These are phyloP conservation scores for Prunus armeniaca DNA, from an alignment of 306 rosid genomes.

Conservation along the genomic window DNA sequence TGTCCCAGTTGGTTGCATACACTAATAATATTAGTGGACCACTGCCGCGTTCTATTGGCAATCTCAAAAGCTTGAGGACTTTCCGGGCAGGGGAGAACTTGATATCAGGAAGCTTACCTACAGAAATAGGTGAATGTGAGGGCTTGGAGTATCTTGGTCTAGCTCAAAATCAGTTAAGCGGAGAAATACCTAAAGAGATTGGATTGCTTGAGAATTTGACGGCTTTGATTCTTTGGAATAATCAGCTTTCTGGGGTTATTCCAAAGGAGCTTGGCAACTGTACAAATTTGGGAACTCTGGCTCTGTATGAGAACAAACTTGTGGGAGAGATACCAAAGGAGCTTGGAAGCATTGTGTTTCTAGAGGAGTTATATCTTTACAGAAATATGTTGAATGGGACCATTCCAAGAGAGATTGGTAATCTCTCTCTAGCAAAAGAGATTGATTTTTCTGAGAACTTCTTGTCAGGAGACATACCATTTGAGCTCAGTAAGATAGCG, in stretches of 20 bases:
- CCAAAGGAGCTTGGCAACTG: conserved; percentile 79
- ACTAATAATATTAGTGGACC: conserved; percentile 65
- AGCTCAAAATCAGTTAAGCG: conserved; percentile 64
- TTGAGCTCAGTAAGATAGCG: conserved; percentile 56
- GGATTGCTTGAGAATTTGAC: conserved; percentile 61
- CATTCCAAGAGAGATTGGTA: conserved; percentile 75
- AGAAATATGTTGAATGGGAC: conserved; percentile 71
- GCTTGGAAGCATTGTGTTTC: conserved; percentile 53
- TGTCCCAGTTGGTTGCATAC: conserved; percentile 57
- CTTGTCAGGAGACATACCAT: conserved; percentile 58
- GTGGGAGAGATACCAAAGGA: conserved; percentile 63
- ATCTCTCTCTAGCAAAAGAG: conserved; percentile 54
- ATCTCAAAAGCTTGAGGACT: conserved; percentile 46
- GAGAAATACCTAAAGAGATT: conserved; percentile 64
- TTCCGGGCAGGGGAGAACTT: conserved; percentile 76
- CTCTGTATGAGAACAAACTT: conserved; percentile 61
- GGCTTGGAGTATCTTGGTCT: conserved; percentile 65
- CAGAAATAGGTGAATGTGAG: conserved; percentile 56
- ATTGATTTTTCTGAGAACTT: conserved; percentile 76
- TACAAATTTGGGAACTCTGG: conserved; percentile 49
- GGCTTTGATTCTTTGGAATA: conserved; percentile 44
- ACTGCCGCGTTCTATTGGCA: conserved; percentile 61
- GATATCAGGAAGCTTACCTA: conserved; percentile 68
- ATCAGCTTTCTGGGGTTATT: conserved; percentile 55
- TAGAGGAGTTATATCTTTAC: conserved; percentile 53